Base-by-base conservation (phyloP, 148 eudicot species). In the Talinum fruticosum region DNA sequence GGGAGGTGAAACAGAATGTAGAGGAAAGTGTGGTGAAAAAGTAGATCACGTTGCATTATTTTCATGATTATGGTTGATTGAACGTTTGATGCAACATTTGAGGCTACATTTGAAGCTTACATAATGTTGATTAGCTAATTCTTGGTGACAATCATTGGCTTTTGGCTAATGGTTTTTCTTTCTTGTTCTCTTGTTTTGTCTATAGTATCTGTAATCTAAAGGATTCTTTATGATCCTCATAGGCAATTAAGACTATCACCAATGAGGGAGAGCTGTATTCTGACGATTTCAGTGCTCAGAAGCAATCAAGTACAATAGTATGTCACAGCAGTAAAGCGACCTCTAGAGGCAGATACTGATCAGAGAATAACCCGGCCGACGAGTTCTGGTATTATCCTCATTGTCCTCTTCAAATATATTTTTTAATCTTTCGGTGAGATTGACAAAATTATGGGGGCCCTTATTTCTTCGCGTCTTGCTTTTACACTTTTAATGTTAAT, bases 331-430 rank as follows among this genome's bases (percentile, higher is more conserved):
- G 70, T 32, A 47, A 36, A 71, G 33, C 21, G 53, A 23, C 41
- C 72, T 47, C 30, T 33, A 32, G 59, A 57, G 49, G 69, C 51
- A 21, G 26, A 21, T 32, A 37, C 37, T 49, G 41, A 45, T 66
- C 24, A 65, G 67, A 74, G 33, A 74, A 36, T 71, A 73, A 73
- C 30, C 53, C 54, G 67, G 54, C 28, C 57, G 29, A 45, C 29
- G 32, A 49, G 26, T 21, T 81, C 65, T 45, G 54, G 72, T 75
- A 71, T 26, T 71, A 71, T 76, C 28, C 76, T 75, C 62, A 8
- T 80, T 80, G 76, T 80, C 76, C 33, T 80, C 79, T 69, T 80
- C 74, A 44, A n/a, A 53, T 41, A 26, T 28, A 59, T 59, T 23
- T 75, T 35, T 75, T 69, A 41, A n/a, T 80, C 44, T 62, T 64